Conservation (phyloP, 306 rosid species). For the Lagenaria siceraria region DNA sequence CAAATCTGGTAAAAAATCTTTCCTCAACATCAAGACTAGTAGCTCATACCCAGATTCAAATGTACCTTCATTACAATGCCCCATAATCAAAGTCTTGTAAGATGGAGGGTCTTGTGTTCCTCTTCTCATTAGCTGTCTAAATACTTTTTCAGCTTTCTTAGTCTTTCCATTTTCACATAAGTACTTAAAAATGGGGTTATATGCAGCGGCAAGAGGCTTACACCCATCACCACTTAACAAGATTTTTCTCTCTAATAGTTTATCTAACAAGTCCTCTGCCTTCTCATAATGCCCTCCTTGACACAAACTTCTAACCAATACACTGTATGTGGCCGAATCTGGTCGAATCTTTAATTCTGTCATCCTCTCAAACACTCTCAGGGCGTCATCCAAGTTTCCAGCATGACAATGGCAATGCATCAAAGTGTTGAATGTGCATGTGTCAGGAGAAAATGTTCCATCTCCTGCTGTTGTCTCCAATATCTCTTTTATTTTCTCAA, state of each 20-base stretch:
- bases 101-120: slow-evolving; percentile 74
- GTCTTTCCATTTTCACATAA: slow-evolving; percentile 59
- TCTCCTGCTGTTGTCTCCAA: slow-evolving; percentile 28
- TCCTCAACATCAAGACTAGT: slow-evolving; percentile 61
- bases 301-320: slow-evolving; percentile 54
- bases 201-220: slow-evolving; percentile 70
- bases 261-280: slow-evolving; percentile 63
- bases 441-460: slow-evolving; percentile 42
- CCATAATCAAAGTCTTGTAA: slow-evolving; percentile 62
- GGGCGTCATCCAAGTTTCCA: slow-evolving; percentile 54
- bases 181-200: slow-evolving; percentile 49
- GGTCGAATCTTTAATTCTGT: slow-evolving; percentile 28
- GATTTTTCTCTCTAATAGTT: slow-evolving; percentile 43
- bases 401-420: slow-evolving; percentile 48
- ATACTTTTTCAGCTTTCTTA: slow-evolving; percentile 55
- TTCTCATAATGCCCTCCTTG: slow-evolving; percentile 30
- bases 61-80: slow-evolving; percentile 66
- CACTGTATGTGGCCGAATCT: slow-evolving; percentile 77
- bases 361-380: slow-evolving; percentile 54
- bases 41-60: slow-evolving; percentile 50
- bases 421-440: slow-evolving; percentile 67
- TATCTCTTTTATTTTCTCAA: slow-evolving; percentile 44
- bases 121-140: slow-evolving; percentile 76
- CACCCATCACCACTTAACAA: slow-evolving; percentile 40
- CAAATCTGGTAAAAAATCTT: slow-evolving; percentile 54